These are phyloP conservation scores for Cordyceps javanica DNA, from an alignment of 2,329 filamentous ascomycete genomes.

Conservation along the genomic window DNA sequence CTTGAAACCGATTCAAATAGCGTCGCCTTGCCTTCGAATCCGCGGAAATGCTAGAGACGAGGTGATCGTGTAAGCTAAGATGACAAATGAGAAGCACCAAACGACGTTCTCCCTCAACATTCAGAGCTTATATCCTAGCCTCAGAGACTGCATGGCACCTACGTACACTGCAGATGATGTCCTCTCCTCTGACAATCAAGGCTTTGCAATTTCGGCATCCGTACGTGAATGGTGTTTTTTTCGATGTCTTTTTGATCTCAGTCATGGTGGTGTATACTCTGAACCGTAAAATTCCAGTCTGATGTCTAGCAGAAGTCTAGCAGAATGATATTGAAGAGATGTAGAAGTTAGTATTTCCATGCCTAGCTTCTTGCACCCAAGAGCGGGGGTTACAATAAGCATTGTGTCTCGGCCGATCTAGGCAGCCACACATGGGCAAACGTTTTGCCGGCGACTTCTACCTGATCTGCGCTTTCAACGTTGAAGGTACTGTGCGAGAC, in stretches of 20 bases:
- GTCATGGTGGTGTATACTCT: background rate
- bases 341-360: too few species aligned
- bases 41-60: background rate
- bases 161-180: background rate
- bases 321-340: too few species aligned
- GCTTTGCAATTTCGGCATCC: background rate
- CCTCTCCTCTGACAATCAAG: background rate
- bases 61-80: background rate
- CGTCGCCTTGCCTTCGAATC: background rate
- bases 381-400: too few species aligned
- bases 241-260: background rate
- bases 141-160: too few species aligned
- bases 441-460: too few species aligned
- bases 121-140: too few species aligned
- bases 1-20: background rate
- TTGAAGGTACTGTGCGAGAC: too few species aligned
- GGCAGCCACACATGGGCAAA: too few species aligned
- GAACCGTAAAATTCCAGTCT: background rate
- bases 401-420: too few species aligned
- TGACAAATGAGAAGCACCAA: background rate
- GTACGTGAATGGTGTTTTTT: background rate
- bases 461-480: too few species aligned
- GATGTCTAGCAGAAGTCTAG: too few species aligned
- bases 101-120: background rate
- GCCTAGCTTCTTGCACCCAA: too few species aligned